Conservation (phyloP, 495 filamentous ascomycete species). For the Aspergillus ostianus region DNA sequence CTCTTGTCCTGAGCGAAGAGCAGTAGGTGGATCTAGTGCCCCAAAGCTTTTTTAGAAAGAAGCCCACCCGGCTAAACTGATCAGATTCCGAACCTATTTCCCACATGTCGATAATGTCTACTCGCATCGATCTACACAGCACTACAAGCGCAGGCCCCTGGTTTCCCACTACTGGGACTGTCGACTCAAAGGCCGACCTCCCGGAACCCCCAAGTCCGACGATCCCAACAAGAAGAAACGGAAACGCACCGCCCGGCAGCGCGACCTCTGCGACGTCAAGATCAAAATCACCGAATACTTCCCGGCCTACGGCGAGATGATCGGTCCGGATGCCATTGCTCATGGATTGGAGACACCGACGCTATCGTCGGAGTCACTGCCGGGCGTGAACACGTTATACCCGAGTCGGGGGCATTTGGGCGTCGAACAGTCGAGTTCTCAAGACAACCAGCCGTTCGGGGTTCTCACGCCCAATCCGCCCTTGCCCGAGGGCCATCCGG, state of each 20-base stretch:
- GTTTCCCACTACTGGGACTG: slow-evolving; percentile 91
- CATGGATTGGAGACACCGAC: slow-evolving; percentile 13
- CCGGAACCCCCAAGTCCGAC: slow-evolving; percentile 79
- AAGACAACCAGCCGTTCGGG: slow-evolving; percentile 39
- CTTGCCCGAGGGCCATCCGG: slow-evolving; percentile 42
- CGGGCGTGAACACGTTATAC: slow-evolving; percentile 28
- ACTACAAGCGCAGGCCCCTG: slow-evolving; percentile 80
- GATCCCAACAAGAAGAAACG: slow-evolving; percentile 89
- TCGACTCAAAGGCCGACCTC: slow-evolving; percentile 78
- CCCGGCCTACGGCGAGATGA: slow-evolving; percentile 27
- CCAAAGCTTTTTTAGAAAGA: background rate
- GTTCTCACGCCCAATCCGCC: slow-evolving; percentile 36
- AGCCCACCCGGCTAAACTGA: background rate
- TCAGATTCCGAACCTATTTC: slow-evolving; percentile 82
- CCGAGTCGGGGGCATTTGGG: background rate
- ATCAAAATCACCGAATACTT: slow-evolving; percentile 89
- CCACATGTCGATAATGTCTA: slow-evolving; percentile 91
- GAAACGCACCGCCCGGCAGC: slow-evolving; percentile 72
- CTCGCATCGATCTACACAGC: slow-evolving; percentile 83
- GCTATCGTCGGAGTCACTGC: slow-evolving; percentile 25
- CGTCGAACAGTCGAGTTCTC: background rate
- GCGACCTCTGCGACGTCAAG: slow-evolving; percentile 85
- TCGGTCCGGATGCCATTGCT: slow-evolving; percentile 11
- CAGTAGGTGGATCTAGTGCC: slow-evolving; percentile 54
- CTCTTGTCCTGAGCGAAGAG: slow-evolving; percentile 72